Evolutionary conservation across 352 stramenopile genomes (phyloP), one percentile per base, ranked within the genome.

Genomic region (Phytophthora nicotianae): DNA sequence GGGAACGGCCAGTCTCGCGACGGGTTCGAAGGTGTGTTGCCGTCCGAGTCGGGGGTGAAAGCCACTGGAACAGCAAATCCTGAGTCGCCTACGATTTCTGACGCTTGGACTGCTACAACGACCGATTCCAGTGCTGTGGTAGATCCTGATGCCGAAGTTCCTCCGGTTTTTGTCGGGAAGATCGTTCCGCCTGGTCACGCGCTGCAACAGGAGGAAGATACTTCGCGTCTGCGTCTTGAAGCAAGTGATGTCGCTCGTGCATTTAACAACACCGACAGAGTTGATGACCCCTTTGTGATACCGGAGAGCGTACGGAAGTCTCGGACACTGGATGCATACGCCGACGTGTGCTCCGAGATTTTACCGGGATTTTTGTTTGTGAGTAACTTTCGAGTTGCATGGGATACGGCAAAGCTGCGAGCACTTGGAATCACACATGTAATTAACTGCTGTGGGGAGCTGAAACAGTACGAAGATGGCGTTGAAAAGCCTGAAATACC

Each of bases 291-390:
- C 2, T 83, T 85, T 50, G 17, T 65, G 8, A 55, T 84, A 16
- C 78, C 81, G 3, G 81, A 90, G 40, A 90, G 81, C 37, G 81
- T 89, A n/a, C 77, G 81, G 21, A 86, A 83, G 49, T 77, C 77
- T 19, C 58, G 58, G 13, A 70, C 63, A 20, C 49, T 88, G 20
- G 63, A 72, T 13, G 62, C 63, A 6, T 80, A 74, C n/a, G 64
- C 56, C 1, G 57, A 74, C 17, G 68, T 83, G n/a, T 90, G 79
- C 45, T 89, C 79, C 0, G 79, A 89, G 57, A 88, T 90, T 35
- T 27, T 90, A 1, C 59, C 78, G 0, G 55, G 45, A 1, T 77
- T 86, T 40, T 40, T 90, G n/a, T 88, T 77, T 14, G 81, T 90
- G 41, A 88, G 79, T 60, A 89, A 80, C 23, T 14, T 88, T 11